phyloP scores from a whole-genome alignment of 805 yeast genomes.

The Yamadazyma nakazawae region DNA sequence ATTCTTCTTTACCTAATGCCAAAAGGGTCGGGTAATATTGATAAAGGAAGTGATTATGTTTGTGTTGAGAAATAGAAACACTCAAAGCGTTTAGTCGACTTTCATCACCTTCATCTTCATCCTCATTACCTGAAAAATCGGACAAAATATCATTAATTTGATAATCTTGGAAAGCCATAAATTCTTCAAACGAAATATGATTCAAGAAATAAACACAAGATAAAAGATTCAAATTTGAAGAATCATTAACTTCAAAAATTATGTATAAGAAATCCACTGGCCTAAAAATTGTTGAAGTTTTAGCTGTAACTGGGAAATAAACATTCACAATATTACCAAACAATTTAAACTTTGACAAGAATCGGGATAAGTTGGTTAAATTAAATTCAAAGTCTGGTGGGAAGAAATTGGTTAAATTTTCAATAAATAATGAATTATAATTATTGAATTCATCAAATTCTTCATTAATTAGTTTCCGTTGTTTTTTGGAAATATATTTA shows the following conservation, averaged over 20 bases:
- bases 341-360: conserved; percentile 38
- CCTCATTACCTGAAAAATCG: not conserved
- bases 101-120: not conserved
- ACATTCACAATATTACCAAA: conserved; percentile 46
- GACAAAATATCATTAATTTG: not conserved
- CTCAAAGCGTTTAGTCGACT: conserved; percentile 12
- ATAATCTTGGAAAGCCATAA: conserved; percentile 22
- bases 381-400: conserved; percentile 42
- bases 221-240: conserved; percentile 45
- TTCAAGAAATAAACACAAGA: conserved; percentile 48
- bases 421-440: conserved; percentile 27
- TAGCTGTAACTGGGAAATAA: conserved; percentile 44
- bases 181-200: conserved; percentile 46
- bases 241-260: conserved; percentile 30
- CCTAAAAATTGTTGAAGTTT: not conserved
- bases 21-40: conserved; percentile 12
- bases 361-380: conserved; percentile 21
- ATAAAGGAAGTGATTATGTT: conserved; percentile 30
- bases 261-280: conserved; percentile 50
- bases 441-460: conserved; percentile 13
- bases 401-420: conserved; percentile 53
- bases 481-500: conserved; percentile 63
- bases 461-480: conserved; percentile 38
- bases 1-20: not conserved
- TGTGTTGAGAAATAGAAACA: conserved; percentile 34